Conservation (phyloP, 2,329 filamentous ascomycete species). For the Penicillium sp. region DNA sequence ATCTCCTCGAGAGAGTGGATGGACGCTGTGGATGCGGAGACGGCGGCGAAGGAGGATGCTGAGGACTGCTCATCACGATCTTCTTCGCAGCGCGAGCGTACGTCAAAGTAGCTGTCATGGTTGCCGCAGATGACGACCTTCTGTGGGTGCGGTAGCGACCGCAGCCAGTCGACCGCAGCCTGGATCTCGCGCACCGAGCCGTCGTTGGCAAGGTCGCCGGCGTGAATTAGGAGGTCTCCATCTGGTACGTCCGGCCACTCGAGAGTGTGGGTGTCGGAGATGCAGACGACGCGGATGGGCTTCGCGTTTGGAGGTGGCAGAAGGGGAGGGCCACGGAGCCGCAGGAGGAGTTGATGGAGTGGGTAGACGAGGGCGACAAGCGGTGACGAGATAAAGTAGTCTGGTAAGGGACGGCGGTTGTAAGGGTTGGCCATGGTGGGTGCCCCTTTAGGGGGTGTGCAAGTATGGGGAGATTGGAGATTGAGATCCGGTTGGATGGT, state of each 20-base stretch:
- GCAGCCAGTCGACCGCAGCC: slow-evolving; percentile 81
- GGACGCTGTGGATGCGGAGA: slow-evolving; percentile 40
- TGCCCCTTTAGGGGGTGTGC: background rate
- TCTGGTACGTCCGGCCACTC: slow-evolving; percentile 53
- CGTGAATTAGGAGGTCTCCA: slow-evolving; percentile 86
- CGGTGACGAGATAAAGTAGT: slow-evolving; percentile 68
- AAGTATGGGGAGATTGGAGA: background rate
- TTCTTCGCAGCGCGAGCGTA: slow-evolving; percentile 58
- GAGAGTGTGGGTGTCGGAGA: slow-evolving; percentile 86
- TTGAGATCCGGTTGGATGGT: background rate
- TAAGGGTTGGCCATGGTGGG: slow-evolving; percentile 46
- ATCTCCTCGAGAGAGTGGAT: slow-evolving; percentile 42
- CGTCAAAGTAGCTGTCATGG: slow-evolving; percentile 84
- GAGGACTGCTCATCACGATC: slow-evolving; percentile 48
- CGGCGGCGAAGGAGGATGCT: slow-evolving; percentile 23
- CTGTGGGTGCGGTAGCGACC: slow-evolving; percentile 69
- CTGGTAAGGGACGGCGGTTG: slow-evolving; percentile 55
- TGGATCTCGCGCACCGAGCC: slow-evolving; percentile 76
- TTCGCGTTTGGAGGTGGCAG: slow-evolving; percentile 55
- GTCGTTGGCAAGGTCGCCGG: slow-evolving; percentile 77
- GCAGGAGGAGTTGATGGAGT: slow-evolving; percentile 65
- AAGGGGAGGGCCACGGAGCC: slow-evolving; percentile 67
- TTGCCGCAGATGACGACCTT: slow-evolving; percentile 87
- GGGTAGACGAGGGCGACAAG: slow-evolving; percentile 63
- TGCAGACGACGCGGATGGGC: slow-evolving; percentile 75